Evolutionary conservation across 352 stramenopile species (phyloP).

Genomic region (Pythium dissimile): DNA sequence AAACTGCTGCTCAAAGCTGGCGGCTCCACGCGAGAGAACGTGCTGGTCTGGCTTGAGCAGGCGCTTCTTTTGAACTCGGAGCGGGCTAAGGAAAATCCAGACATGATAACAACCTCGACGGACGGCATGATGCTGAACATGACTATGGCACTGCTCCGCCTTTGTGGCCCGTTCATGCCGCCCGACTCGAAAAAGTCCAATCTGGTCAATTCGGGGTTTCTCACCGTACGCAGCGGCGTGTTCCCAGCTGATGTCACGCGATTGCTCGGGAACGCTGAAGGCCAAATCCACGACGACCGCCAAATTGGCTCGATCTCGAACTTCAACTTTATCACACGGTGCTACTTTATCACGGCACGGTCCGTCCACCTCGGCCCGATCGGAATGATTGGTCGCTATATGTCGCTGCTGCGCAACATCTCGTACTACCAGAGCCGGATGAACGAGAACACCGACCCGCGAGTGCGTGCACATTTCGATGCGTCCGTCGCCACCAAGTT

Average conservation of each 20-base stretch:
- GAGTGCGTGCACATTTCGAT: conserved; percentile 74
- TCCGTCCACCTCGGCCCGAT: conserved; percentile 92
- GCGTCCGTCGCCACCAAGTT: conserved; percentile 68
- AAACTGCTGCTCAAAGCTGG: conserved; percentile 69
- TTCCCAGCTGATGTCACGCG: conserved; percentile 69
- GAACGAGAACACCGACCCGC: conserved; percentile 65
- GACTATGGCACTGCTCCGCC: conserved; percentile 64
- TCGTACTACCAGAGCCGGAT: conserved; percentile 87
- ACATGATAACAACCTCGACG: conserved; percentile 54
- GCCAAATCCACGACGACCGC: conserved; percentile 23
- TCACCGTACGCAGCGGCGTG: conserved; percentile 43
- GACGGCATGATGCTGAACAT: conserved; percentile 83
- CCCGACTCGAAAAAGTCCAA: conserved; percentile 71
- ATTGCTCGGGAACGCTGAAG: conserved; percentile 36
- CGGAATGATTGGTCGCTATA: conserved; percentile 75
- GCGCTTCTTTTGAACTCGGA: conserved; percentile 71
- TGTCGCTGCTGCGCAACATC: conserved; percentile 87
- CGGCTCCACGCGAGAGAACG: conserved; percentile 45
- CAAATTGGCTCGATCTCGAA: conserved; percentile 26
- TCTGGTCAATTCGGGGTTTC: conserved; percentile 63
- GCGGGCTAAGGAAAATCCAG: conserved; percentile 76
- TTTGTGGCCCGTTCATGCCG: conserved; percentile 82
- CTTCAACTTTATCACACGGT: conserved; percentile 97
- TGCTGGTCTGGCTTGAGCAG: conserved; percentile 75
- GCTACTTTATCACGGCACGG: conserved; percentile 94